Conservation (phyloP, 148 eudicot genomes). For the Drosera capensis region DNA sequence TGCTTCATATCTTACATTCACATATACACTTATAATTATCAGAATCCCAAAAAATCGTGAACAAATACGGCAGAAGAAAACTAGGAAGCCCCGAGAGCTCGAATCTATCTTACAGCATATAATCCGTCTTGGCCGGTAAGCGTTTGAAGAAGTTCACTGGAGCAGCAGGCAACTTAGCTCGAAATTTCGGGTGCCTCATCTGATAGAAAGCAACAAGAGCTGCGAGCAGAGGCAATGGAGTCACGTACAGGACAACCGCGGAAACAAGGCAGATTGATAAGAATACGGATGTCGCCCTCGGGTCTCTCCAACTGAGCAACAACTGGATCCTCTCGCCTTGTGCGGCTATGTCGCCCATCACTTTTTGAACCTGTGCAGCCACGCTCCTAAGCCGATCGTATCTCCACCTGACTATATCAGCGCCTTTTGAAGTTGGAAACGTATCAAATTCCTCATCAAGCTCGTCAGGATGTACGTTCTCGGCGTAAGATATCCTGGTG, state of each 20-base stretch:
- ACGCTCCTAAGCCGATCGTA: slow-evolving; percentile 54
- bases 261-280: slow-evolving; percentile 36
- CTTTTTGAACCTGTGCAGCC: slow-evolving; percentile 47
- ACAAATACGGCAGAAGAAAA: background rate
- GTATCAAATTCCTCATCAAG: slow-evolving; percentile 62
- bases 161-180: slow-evolving; percentile 32
- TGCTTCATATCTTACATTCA: too few relatives aligned
- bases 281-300: slow-evolving; percentile 43
- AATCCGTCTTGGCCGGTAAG: slow-evolving; percentile 52
- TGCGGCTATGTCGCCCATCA: slow-evolving; percentile 48
- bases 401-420: slow-evolving; percentile 47
- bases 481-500: slow-evolving; percentile 49
- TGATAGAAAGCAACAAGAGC: slow-evolving; percentile 22
- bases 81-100: background rate
- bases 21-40: too few relatives aligned
- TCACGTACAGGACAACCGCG: slow-evolving; percentile 34
- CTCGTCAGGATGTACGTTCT: slow-evolving; percentile 40
- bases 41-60: too few relatives aligned
- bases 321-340: slow-evolving; percentile 55
- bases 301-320: slow-evolving; percentile 62
- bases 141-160: slow-evolving; percentile 55
- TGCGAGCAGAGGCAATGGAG: slow-evolving; percentile 46
- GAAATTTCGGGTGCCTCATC: slow-evolving; percentile 62
- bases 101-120: slow-evolving; percentile 26
- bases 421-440: slow-evolving; percentile 37